Evolutionary conservation across 2,329 filamentous ascomycete genomes (phyloP).

Genomic region (Chrysosphaeria jannelii): DNA sequence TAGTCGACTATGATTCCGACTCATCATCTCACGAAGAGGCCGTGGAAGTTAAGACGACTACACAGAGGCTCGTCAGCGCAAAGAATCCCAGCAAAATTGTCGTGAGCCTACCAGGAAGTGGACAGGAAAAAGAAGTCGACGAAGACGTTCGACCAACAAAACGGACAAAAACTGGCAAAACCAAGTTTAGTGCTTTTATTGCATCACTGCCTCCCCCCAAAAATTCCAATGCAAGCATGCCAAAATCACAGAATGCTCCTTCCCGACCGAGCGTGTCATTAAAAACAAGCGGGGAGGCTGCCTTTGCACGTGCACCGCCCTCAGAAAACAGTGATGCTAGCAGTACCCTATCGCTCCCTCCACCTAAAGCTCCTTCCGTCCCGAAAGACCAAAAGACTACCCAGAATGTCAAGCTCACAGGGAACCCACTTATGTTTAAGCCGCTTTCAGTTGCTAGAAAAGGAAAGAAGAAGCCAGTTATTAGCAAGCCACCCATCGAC

Average conservation of each 20-base stretch:
- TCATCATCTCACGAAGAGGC: slow-evolving; percentile 31
- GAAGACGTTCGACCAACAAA: slow-evolving; percentile 38
- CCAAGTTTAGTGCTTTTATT: too few species aligned
- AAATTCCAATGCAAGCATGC: too few species aligned
- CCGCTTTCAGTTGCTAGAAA: slow-evolving; percentile 62
- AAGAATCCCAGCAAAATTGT: slow-evolving; percentile 60
- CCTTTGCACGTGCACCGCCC: slow-evolving; percentile 25
- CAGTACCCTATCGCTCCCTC: slow-evolving; percentile 8
- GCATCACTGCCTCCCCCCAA: too few species aligned
- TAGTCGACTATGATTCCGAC: slow-evolving; percentile 66
- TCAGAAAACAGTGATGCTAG: too few species aligned
- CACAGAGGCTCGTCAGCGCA: slow-evolving; percentile 54
- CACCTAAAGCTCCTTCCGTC: slow-evolving; percentile 17
- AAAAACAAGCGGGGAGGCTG: slow-evolving; percentile 59
- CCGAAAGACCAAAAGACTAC: slow-evolving; percentile 24
- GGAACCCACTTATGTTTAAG: slow-evolving; percentile 65
- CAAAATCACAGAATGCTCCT: not conserved
- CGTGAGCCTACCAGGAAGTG: slow-evolving; percentile 45
- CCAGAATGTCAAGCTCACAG: slow-evolving; percentile 36
- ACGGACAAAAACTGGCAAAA: slow-evolving; percentile 7
- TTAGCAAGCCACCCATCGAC: slow-evolving; percentile 4
- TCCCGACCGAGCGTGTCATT: slow-evolving; percentile 28
- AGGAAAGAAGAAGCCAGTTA: slow-evolving; percentile 31
- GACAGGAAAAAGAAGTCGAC: slow-evolving; percentile 8
- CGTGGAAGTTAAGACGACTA: not conserved